Evolutionary conservation across 1,139 yeast genomes (phyloP).

Genomic region (Yamadazyma siamensis): DNA sequence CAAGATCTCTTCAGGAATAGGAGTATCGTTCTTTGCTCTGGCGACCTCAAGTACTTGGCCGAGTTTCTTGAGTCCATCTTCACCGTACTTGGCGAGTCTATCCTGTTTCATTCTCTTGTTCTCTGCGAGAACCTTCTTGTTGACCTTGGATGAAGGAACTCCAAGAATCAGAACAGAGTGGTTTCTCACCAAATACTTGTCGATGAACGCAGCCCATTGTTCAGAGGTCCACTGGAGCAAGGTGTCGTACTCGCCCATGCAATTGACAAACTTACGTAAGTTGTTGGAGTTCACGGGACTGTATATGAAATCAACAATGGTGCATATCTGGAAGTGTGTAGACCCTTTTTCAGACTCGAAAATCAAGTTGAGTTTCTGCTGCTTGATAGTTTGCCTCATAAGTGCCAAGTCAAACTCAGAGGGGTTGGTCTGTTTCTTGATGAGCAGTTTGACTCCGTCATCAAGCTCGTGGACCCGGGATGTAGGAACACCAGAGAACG

Average conservation of each 20-base stretch:
- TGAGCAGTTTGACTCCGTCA: conserved; percentile 44
- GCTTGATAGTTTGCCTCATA: conserved; percentile 64
- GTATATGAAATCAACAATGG: conserved; percentile 77
- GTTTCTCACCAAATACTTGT: conserved; percentile 56
- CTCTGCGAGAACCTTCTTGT: conserved; percentile 49
- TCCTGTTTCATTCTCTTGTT: conserved; percentile 47
- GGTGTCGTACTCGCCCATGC: conserved; percentile 57
- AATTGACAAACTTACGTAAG: conserved; percentile 51
- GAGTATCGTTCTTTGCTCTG: conserved; percentile 60
- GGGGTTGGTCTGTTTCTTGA: conserved; percentile 48
- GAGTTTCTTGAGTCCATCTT: conserved; percentile 55
- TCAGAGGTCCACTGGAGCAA: conserved; percentile 59
- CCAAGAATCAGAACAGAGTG: conserved; percentile 74
- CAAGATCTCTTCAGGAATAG: conserved; percentile 70
- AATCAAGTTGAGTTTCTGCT: conserved; percentile 60
- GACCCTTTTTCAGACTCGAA: conserved; percentile 67
- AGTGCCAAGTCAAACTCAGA: conserved; percentile 58
- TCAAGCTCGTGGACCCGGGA: conserved; percentile 55
- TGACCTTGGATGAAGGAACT: conserved; percentile 66
- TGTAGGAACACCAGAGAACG: conserved; percentile 74
- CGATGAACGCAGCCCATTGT: conserved; percentile 64
- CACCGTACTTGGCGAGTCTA: conserved; percentile 54
- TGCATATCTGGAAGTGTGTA: conserved; percentile 57
- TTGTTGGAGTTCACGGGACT: conserved; percentile 64
- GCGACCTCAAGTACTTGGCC: conserved; percentile 56